Percentiles rank a stretch among this genome's conserved stretches.
These are phyloP conservation scores for Acrodontium crateriforme DNA, from an alignment of 2,329 filamentous ascomycete genomes.

Conservation along the genomic window DNA sequence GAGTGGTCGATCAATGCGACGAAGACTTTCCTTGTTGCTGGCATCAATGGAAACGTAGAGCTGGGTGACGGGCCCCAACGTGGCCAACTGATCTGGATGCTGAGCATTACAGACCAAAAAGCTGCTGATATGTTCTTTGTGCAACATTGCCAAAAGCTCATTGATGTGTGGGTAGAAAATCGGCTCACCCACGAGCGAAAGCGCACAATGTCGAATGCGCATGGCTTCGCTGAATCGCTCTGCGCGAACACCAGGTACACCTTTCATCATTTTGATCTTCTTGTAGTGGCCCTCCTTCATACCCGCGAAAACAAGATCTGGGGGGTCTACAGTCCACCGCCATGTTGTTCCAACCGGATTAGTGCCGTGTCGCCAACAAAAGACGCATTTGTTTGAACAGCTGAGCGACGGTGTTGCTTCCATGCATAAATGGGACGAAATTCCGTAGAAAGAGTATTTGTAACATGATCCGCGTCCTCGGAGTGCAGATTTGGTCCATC, in stretches of 20 bases:
- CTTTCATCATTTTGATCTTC: conserved; percentile 95
- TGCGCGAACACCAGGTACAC: conserved; percentile 80
- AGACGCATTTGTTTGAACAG: conserved; percentile 96
- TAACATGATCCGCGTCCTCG: conserved; percentile 91
- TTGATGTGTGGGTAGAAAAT: conserved; percentile 99
- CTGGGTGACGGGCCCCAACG: conserved; percentile 76
- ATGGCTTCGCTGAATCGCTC: conserved; percentile 89
- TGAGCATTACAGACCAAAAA: conserved; percentile 97
- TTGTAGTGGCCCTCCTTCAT: conserved; percentile 88
- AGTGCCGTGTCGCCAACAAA: conserved; percentile 96
- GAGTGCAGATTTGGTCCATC: conserved; percentile 95
- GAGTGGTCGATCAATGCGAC: conserved; percentile 79
- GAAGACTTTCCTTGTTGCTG: conserved; percentile 72
- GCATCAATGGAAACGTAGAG: conserved; percentile 95
- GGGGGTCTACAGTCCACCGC: conserved; percentile 90
- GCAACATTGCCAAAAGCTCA: conserved; percentile 71
- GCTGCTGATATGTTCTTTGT: conserved; percentile 73
- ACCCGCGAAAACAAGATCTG: conserved; percentile 76
- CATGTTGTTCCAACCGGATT: conserved; percentile 94
- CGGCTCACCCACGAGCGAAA: conserved; percentile 89
- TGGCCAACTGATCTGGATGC: conserved; percentile 78
- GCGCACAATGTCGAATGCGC: conserved; percentile 81
- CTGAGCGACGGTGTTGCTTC: conserved; percentile 91
- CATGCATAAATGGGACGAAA: conserved; percentile 94
- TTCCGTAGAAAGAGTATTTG: conserved; percentile 96